Base-by-base conservation (phyloP, 1,284 basidiomycete species). In the Cutaneotrichosporon sp. region DNA sequence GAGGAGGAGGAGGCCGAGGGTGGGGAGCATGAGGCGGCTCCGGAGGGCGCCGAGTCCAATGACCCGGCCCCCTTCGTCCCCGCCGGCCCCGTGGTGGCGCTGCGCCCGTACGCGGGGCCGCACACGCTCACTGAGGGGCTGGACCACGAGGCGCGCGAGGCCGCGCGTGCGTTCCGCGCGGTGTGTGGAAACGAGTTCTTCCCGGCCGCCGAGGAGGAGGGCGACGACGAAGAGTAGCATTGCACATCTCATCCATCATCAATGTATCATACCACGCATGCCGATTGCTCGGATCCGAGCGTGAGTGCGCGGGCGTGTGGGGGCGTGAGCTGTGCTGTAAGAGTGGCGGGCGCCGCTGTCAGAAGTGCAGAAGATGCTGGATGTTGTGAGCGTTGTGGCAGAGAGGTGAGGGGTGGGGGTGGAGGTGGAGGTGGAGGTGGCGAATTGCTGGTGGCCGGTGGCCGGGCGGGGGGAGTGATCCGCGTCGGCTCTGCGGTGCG, bases 141-240 rank as follows among this genome's bases (percentile, higher is more conserved):
- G 20, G 77, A 79, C 56, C 73, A 71, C 68, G 77, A 77, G 53
- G 76, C 74, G 6, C 67, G 64, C 25, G 68, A 76, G 58, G 77
- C 69, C 36, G 66, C 68, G 59, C 58, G 42, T 24, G 77, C 72
- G 14, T 79, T 72, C 58, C 62, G 60, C 58, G 61, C 57, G 1
- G 68, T 76, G 1, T 47, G 46, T 20, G 64, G 52, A 22, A 66
- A 64, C 9, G 75, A 73, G 14, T 80, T 74, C 59, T 84, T 87
- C 60, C 85, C 84, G 81, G 83, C 83, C 31, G 76, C 79, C 11
- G 66, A 81, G 38, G 79, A 78, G 7, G 68, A 77, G 10, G 69
- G 82, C 9, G 82, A 81, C 2, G 81, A 80, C 9, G 81, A 82
- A 20, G 42, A 56, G 43, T 43, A 53, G 14, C 5, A 29, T 34